These are phyloP conservation scores for Plasmodium vinckei DNA, from an alignment of 169 alveolate genomes.

Conservation along the genomic window DNA sequence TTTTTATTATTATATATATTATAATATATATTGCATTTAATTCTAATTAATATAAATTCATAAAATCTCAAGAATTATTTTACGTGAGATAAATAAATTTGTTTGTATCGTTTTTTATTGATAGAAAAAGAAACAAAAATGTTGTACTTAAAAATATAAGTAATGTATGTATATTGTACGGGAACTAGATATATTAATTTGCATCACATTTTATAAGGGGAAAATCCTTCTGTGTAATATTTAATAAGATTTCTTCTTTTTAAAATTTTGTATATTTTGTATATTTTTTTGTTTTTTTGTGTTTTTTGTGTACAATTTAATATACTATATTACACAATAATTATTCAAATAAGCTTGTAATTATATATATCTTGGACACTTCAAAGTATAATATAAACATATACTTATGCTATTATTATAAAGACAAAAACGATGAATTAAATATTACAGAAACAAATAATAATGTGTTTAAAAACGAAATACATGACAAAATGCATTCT, in stretches of 20 bases:
- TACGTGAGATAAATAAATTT: background rate
- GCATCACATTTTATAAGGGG: no score
- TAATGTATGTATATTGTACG: background rate
- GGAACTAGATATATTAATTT: no score
- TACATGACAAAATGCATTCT: background rate
- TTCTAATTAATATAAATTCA: constrained; percentile 5
- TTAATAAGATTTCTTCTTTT: no score
- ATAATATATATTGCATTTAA: constrained; percentile 9
- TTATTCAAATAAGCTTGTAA: background rate
- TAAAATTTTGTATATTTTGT: no score
- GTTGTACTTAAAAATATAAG: background rate
- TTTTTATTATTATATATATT: background rate
- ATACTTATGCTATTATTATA: constrained; percentile 10
- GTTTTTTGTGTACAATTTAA: no score
- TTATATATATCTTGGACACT: background rate
- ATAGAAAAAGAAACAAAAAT: constrained; percentile 1
- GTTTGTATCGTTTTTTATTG: constrained; percentile 14
- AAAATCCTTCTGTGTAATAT: no score
- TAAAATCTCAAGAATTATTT: background rate
- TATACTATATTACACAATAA: background rate
- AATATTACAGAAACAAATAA: constrained; percentile 29
- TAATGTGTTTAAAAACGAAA: constrained; percentile 20
- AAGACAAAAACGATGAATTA: constrained; percentile 20
- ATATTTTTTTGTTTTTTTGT: no score
- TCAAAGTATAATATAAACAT: constrained; percentile 7